Evolutionary conservation across 2,329 filamentous ascomycete genomes (phyloP).

Genomic region (Bipolaris cookei): DNA sequence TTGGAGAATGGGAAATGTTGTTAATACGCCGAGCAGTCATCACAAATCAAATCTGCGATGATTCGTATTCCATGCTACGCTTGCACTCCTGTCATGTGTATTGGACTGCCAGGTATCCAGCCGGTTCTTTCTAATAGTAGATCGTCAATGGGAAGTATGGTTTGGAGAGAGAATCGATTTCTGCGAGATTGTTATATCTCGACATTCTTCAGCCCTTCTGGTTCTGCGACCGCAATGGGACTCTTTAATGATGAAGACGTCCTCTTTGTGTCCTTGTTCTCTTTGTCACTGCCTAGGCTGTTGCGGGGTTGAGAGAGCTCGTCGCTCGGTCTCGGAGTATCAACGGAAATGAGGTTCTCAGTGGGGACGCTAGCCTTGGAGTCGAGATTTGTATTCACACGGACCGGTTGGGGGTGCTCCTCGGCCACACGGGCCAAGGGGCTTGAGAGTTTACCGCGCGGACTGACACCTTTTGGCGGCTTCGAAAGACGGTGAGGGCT

Average conservation of each 20-base stretch:
- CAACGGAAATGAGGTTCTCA: slow-evolving; percentile 53
- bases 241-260: slow-evolving; percentile 39
- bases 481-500: slow-evolving; percentile 71
- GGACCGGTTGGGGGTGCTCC: slow-evolving; percentile 58
- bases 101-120: slow-evolving; percentile 37
- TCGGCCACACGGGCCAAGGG: slow-evolving; percentile 78
- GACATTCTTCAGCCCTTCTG: slow-evolving; percentile 56
- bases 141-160: slow-evolving; percentile 23
- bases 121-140: slow-evolving; percentile 32
- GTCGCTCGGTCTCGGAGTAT: slow-evolving; percentile 51
- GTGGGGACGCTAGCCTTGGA: slow-evolving; percentile 31
- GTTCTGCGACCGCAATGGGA: slow-evolving; percentile 27
- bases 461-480: slow-evolving; percentile 66
- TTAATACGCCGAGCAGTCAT: slow-evolving; percentile 21
- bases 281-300: slow-evolving; percentile 49
- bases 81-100: slow-evolving; percentile 25
- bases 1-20: slow-evolving; percentile 13
- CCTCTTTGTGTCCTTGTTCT: slow-evolving; percentile 38
- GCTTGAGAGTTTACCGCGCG: slow-evolving; percentile 71
- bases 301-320: slow-evolving; percentile 39
- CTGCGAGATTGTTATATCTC: slow-evolving; percentile 49
- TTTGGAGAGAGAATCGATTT: slow-evolving; percentile 10
- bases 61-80: slow-evolving; percentile 23
- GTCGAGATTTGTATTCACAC: slow-evolving; percentile 46
- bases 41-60: slow-evolving; percentile 19